Conservation (phyloP, 2,329 filamentous ascomycete genomes). For the Pseudophaeomoniella oleicola region DNA sequence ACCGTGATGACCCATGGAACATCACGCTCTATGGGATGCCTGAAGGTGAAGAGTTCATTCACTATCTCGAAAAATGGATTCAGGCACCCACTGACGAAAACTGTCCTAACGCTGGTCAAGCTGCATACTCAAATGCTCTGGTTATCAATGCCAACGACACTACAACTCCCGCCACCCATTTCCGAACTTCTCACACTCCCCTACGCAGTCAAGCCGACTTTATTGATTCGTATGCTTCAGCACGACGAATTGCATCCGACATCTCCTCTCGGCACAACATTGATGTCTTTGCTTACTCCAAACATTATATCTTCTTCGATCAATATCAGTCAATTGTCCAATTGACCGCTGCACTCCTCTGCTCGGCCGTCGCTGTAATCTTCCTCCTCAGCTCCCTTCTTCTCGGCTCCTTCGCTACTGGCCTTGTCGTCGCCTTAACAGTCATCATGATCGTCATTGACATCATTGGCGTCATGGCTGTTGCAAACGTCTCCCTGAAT, state of each 20-base stretch:
- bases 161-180: constrained; percentile 71
- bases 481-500: constrained; percentile 79
- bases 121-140: constrained; percentile 73
- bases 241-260: constrained; percentile 70
- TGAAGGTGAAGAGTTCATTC: constrained; percentile 75
- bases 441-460: constrained; percentile 90
- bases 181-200: constrained; percentile 79
- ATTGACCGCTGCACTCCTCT: constrained; percentile 65
- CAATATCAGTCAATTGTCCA: constrained; percentile 79
- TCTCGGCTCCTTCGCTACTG: constrained; percentile 71
- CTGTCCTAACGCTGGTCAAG: constrained; percentile 78
- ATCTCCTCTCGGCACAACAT: constrained; percentile 58
- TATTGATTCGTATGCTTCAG: constrained; percentile 77
- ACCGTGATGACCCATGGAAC: constrained; percentile 72
- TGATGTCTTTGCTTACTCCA: constrained; percentile 88
- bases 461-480: constrained; percentile 87
- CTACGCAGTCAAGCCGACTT: constrained; percentile 82
- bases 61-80: constrained; percentile 75
- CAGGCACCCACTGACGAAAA: constrained; percentile 62
- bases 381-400: constrained; percentile 66
- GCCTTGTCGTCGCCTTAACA: constrained; percentile 66
- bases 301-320: constrained; percentile 99
- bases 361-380: constrained; percentile 72
- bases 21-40: constrained; percentile 84
- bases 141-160: constrained; percentile 55